phyloP scores from a whole-genome alignment of 768 basidiomycete species.

The Jaapia argillacea region DNA sequence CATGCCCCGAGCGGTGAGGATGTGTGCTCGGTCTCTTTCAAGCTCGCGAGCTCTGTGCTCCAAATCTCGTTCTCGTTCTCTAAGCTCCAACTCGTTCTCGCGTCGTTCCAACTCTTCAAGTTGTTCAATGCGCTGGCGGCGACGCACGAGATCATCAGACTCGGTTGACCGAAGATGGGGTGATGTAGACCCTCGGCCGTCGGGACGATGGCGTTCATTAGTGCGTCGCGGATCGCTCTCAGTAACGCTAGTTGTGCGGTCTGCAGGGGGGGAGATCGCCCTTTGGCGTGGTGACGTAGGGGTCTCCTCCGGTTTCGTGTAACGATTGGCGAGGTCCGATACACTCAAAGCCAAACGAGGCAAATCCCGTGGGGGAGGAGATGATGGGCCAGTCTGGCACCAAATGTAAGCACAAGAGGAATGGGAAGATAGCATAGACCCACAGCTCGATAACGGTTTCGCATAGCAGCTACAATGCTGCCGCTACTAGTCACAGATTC shows the following conservation, averaged over 20 bases:
- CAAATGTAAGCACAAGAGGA: background rate
- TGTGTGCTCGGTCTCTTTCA: constrained; percentile 41
- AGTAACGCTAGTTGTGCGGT: background rate
- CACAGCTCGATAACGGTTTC: constrained; percentile 51
- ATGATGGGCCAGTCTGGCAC: constrained; percentile 35
- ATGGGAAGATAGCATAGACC: constrained; percentile 17
- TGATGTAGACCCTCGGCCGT: constrained; percentile 5
- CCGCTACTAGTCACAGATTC: constrained; percentile 45
- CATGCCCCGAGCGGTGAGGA: constrained; percentile 25
- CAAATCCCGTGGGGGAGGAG: constrained; percentile 49
- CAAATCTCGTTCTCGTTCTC: constrained; percentile 44
- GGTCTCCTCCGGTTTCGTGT: constrained; percentile 32
- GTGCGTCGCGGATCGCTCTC: background rate
- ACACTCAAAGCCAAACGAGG: constrained; percentile 59
- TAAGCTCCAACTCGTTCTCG: constrained; percentile 42
- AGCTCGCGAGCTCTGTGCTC: constrained; percentile 43
- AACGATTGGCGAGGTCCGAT: constrained; percentile 51
- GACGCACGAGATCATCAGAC: constrained; percentile 22
- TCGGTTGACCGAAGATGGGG: background rate
- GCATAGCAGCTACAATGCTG: constrained; percentile 61
- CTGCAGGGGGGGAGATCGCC: background rate
- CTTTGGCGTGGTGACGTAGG: constrained; percentile 29
- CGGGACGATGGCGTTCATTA: too few relatives aligned
- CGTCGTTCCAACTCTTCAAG: constrained; percentile 48
- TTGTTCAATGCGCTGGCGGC: constrained; percentile 33